phyloP scores from a whole-genome alignment of 2,329 filamentous ascomycete genomes.

The Colletotrichum euphorbiae region DNA sequence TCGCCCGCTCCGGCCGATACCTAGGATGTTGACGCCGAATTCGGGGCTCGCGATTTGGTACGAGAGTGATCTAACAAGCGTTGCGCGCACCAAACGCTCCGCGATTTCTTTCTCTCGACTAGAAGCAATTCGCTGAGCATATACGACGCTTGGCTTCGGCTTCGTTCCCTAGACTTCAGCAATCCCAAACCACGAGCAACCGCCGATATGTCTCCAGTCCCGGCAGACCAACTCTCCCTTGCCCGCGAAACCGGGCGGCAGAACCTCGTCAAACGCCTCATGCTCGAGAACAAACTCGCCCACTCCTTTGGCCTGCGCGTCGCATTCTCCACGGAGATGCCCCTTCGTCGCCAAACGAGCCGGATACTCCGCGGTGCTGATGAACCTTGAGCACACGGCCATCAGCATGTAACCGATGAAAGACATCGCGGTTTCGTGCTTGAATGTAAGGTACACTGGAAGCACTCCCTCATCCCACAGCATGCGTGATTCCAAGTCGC shows the following conservation, averaged over 20 bases:
- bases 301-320: constrained; percentile 30
- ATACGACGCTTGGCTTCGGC: too few relatives aligned
- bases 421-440: constrained; percentile 19
- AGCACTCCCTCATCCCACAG: too few relatives aligned
- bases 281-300: constrained; percentile 18
- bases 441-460: constrained; percentile 13
- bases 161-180: neutral
- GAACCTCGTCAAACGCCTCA: constrained; percentile 24
- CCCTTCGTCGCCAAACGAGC: constrained; percentile 27
- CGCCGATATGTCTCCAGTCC: constrained; percentile 4
- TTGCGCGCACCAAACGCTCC: too few relatives aligned
- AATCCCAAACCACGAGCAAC: neutral
- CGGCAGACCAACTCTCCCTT: constrained; percentile 16
- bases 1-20: neutral
- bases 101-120: too few relatives aligned
- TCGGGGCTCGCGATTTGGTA: neutral
- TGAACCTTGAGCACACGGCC: constrained; percentile 32
- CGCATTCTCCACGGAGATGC: constrained; percentile 34
- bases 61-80: too few relatives aligned
- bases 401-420: constrained; percentile 33
- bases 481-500: too few relatives aligned
- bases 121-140: too few relatives aligned
- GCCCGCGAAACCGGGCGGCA: constrained; percentile 22
- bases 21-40: neutral
- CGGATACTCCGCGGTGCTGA: constrained; percentile 24